Evolutionary conservation across 257 asterid genomes (phyloP).

Genomic region (Mitragyna speciosa): DNA sequence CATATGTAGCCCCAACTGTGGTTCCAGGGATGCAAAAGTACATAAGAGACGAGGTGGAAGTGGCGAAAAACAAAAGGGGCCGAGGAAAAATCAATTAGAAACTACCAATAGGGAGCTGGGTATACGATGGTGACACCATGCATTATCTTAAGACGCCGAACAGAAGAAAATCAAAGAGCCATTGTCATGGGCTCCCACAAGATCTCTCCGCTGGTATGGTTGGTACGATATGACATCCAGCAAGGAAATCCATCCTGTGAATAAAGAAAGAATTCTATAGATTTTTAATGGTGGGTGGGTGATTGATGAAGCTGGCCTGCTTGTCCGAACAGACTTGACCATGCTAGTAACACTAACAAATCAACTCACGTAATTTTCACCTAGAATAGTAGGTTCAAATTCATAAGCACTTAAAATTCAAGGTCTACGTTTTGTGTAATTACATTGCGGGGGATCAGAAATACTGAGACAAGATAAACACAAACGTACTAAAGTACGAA

Average conservation of each 20-base stretch:
- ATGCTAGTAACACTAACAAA: too few species aligned
- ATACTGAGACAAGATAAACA: too few species aligned
- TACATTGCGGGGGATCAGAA: not conserved
- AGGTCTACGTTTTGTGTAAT: not conserved
- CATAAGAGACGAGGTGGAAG: not conserved
- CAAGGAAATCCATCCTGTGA: conserved; percentile 3
- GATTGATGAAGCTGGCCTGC: not conserved
- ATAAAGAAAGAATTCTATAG: not conserved
- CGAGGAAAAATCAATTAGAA: not conserved
- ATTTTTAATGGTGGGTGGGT: conserved; percentile 8
- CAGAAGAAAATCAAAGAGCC: not conserved
- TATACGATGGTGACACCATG: not conserved
- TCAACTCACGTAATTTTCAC: not conserved
- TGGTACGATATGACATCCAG: conserved; percentile 19
- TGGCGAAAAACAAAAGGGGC: not conserved
- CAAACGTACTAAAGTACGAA: too few species aligned
- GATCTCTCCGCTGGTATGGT: conserved; percentile 15
- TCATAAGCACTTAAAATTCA: not conserved
- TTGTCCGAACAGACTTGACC: not conserved
- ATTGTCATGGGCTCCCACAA: conserved; percentile 19
- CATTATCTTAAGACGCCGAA: not conserved
- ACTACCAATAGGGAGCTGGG: not conserved
- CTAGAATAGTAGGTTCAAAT: too few species aligned
- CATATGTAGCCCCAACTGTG: not conserved
- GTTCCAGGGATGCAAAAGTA: not conserved